A percentile compares a stretch with the other conserved stretches of the same genome.
phyloP scores from a whole-genome alignment of 441 rosid species.

The Rhodomyrtus psidioides region DNA sequence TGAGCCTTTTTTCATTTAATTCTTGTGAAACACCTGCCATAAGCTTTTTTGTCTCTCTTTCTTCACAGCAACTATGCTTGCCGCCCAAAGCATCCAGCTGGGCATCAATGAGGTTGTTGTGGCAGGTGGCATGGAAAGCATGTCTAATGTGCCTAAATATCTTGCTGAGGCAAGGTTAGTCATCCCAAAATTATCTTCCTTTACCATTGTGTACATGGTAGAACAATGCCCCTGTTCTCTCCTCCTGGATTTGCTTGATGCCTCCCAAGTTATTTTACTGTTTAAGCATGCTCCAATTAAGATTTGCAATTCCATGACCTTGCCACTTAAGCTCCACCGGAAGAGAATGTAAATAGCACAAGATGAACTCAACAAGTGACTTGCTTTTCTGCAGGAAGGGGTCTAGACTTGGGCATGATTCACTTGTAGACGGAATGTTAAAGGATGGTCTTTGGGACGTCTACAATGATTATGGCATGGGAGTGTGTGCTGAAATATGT shows the following conservation, averaged over 20 bases:
- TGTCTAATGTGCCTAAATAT: constrained; percentile 95
- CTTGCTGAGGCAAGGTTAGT: constrained; percentile 83
- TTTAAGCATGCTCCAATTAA: not conserved
- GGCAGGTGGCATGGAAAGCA: constrained; percentile 99
- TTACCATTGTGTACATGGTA: not conserved
- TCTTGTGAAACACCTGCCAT: not conserved
- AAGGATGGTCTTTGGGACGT: constrained; percentile 99
- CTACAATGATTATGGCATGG: constrained; percentile 89
- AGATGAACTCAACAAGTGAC: not conserved
- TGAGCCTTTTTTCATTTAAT: not conserved
- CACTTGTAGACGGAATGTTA: constrained; percentile 91
- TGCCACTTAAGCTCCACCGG: not conserved
- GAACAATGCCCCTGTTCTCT: not conserved
- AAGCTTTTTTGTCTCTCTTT: not conserved
- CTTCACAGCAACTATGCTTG: constrained; percentile 81
- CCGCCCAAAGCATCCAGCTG: constrained; percentile 88
- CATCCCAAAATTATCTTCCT: not conserved
- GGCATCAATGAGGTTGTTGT: constrained; percentile 91
- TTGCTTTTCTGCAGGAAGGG: constrained; percentile 60
- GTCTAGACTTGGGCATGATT: constrained; percentile 94
- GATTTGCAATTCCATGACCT: not conserved
- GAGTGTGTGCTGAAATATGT: constrained; percentile 90
- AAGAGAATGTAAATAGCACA: not conserved
- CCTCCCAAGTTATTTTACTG: not conserved
- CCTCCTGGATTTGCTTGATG: not conserved